Conservation (phyloP, 495 filamentous ascomycete species). For the Neurospora sp. region DNA sequence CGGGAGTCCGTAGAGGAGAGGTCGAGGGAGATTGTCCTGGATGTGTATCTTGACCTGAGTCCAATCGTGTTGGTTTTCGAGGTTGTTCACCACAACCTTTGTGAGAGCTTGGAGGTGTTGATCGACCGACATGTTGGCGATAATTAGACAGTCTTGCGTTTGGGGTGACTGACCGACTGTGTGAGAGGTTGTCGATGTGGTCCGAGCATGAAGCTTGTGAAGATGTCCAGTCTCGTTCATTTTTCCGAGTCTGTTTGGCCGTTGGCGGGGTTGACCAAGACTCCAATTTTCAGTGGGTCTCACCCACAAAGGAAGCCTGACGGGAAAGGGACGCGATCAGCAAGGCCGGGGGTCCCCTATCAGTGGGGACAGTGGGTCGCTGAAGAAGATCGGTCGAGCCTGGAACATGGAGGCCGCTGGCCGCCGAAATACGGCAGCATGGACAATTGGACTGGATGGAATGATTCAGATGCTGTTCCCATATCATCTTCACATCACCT, state of each 20-base stretch:
- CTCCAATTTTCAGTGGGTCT: neutral
- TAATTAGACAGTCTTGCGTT: neutral
- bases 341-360: neutral
- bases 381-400: neutral
- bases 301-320: neutral
- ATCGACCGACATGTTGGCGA: constrained; percentile 15
- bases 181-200: neutral
- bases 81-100: constrained; percentile 63
- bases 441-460: neutral
- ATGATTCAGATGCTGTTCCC: neutral
- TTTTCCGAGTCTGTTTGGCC: neutral
- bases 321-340: neutral
- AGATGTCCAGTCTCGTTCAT: neutral
- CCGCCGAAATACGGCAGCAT: neutral
- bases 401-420: neutral
- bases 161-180: neutral
- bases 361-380: neutral
- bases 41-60: constrained; percentile 55
- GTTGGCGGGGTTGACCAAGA: neutral
- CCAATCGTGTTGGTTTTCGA: constrained; percentile 84
- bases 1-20: constrained; percentile 78
- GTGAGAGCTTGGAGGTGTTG: constrained; percentile 38
- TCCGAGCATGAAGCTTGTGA: neutral
- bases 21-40: constrained; percentile 38
- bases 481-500: neutral